Evolutionary conservation across 2,329 filamentous ascomycete genomes (phyloP), one percentile per base, ranked within the genome.

Genomic region (Saccharata proteae): DNA sequence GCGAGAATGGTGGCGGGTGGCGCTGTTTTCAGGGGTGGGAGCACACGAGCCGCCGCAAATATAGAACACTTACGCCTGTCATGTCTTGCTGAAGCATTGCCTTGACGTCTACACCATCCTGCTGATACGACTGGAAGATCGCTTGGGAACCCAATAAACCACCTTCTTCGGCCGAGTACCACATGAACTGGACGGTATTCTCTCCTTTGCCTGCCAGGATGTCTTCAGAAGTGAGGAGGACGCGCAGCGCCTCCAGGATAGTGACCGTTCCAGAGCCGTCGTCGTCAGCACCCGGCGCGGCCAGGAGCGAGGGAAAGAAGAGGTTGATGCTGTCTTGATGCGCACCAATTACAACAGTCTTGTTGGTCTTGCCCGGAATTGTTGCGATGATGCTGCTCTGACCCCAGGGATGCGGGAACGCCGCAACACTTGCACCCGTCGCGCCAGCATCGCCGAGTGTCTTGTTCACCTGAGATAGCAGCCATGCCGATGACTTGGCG

Each of bases 41-140:
- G n/a, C n/a, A n/a, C n/a, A n/a, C n/a, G n/a, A n/a, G n/a, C n/a
- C n/a, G n/a, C n/a, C n/a, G n/a, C n/a, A n/a, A n/a, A n/a, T n/a
- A n/a, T n/a, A n/a, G n/a, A n/a, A n/a, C n/a, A n/a, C n/a, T n/a
- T n/a, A n/a, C n/a, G n/a, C 34, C 36, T 4, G 84, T 93, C 88
- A 96, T 96, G 57, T 96, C 88, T 59, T 96, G 88, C 62, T 96
- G 88, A 33, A 96, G 71, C 90, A 96, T 96, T 19, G 88, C 88
- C 61, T 88, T 92, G 55, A 96, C 69, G 42, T 88, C 75, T 16
- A 77, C 71, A 18, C 70, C 68, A 14, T 71, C 58, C 52, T 77
- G 74, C 57, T 81, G 77, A 50, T 96, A 96, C 6, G 71, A 62
- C 30, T 71, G 68, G 64, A 94, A 96, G 54, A 96, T 81, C 33